Conservation (phyloP, 1,139 yeast genomes). For the Magnusiomyces paraingens region DNA sequence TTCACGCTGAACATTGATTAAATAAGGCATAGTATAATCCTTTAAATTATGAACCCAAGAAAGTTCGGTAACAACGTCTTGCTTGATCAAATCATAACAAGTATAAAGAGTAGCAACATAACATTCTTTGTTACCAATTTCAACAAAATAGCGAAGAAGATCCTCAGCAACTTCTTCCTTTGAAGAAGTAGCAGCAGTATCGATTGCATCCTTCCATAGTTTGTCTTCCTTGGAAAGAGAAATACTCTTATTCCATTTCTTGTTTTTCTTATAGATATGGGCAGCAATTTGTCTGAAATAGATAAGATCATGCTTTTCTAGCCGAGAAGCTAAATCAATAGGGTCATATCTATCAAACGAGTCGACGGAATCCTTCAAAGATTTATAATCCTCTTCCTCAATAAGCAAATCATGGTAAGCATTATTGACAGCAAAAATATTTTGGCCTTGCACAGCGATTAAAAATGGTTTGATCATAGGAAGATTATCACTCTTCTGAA, state of each 20-base stretch:
- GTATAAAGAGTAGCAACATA: constrained; percentile 85
- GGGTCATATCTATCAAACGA: constrained; percentile 88
- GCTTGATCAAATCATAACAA: constrained; percentile 72
- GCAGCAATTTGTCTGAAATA: constrained; percentile 97
- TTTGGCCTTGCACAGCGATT: constrained; percentile 84
- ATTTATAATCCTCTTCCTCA: constrained; percentile 94
- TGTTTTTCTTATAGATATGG: constrained; percentile 83
- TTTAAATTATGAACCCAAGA: constrained; percentile 86
- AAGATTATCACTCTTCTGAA: constrained; percentile 90
- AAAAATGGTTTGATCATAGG: constrained; percentile 94
- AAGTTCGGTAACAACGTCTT: constrained; percentile 81
- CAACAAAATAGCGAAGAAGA: constrained; percentile 84
- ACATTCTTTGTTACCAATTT: constrained; percentile 94
- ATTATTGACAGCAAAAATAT: constrained; percentile 82
- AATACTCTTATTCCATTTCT: constrained; percentile 87
- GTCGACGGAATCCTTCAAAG: constrained; percentile 81
- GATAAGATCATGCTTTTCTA: constrained; percentile 83
- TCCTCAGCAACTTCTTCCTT: constrained; percentile 83
- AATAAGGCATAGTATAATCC: constrained; percentile 83
- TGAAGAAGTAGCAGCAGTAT: constrained; percentile 81
- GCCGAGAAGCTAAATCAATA: constrained; percentile 82
- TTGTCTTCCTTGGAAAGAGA: constrained; percentile 85
- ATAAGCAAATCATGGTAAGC: constrained; percentile 94
- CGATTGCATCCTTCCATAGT: constrained; percentile 90
- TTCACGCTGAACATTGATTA: constrained; percentile 71